These are phyloP conservation scores for Claviceps maximensis DNA, from an alignment of 2,329 filamentous ascomycete species.

Conservation along the genomic window DNA sequence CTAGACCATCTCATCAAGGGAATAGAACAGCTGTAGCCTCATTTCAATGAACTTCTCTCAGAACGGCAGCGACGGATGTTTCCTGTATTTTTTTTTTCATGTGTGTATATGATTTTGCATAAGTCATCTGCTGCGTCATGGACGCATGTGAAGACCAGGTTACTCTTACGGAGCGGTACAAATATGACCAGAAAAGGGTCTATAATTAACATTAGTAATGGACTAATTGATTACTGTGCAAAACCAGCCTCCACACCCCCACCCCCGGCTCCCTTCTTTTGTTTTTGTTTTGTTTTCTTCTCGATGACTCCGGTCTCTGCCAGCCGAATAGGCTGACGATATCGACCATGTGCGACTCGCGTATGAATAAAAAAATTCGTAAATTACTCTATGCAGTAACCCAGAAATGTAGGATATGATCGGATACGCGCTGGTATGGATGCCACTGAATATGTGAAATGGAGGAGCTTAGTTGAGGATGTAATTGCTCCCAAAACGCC, in stretches of 20 bases:
- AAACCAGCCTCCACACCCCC: too few relatives aligned
- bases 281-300: background rate
- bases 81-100: background rate
- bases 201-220: background rate
- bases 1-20: slow-evolving; percentile 40
- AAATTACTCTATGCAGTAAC: slow-evolving; percentile 6
- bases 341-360: background rate
- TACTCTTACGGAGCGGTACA: background rate
- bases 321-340: background rate
- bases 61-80: background rate
- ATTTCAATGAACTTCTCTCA: background rate
- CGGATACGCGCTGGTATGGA: slow-evolving; percentile 1
- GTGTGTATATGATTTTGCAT: background rate
- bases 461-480: background rate
- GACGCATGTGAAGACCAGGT: background rate
- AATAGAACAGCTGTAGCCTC: slow-evolving; percentile 43
- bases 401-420: slow-evolving; percentile 5
- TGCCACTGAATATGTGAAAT: slow-evolving; percentile 1
- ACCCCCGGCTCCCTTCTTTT: background rate
- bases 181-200: background rate
- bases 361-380: background rate
- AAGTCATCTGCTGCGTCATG: background rate
- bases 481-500: background rate
- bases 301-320: background rate
- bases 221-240: background rate